These are phyloP conservation scores for Rugosomyces carneus DNA, from an alignment of 1,284 basidiomycete genomes.

Conservation along the genomic window DNA sequence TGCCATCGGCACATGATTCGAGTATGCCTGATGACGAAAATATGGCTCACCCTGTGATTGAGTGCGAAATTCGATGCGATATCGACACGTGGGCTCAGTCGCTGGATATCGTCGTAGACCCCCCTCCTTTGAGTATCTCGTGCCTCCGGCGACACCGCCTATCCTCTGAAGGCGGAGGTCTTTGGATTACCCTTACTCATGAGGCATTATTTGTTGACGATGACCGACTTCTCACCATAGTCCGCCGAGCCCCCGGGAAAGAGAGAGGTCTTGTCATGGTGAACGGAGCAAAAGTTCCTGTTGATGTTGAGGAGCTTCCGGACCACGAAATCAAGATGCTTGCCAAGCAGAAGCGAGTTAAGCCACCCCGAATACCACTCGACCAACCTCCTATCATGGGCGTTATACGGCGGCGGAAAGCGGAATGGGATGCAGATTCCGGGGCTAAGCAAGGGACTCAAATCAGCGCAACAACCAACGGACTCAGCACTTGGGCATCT, in stretches of 20 bases:
- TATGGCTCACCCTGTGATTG: conserved; percentile 51
- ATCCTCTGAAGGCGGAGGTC: conserved; percentile 82
- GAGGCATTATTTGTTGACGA: conserved; percentile 73
- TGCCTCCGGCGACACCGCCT: conserved; percentile 86
- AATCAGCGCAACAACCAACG: conserved; percentile 12
- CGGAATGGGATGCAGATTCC: conserved; percentile 55
- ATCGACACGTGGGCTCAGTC: conserved; percentile 86
- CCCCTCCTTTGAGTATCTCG: conserved; percentile 82
- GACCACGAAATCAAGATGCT: conserved; percentile 86
- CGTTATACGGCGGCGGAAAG: conserved; percentile 60
- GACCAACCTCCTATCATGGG: conserved; percentile 85
- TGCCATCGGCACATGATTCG: conserved; percentile 16
- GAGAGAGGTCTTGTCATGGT: conserved; percentile 82
- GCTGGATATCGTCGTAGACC: conserved; percentile 90
- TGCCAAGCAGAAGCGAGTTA: conserved; percentile 80
- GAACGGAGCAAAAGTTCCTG: conserved; percentile 81
- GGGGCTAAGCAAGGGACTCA: conserved; percentile 21
- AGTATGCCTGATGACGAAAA: conserved; percentile 9
- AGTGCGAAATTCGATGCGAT: conserved; percentile 94
- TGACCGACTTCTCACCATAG: conserved; percentile 68
- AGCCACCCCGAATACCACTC: conserved; percentile 82
- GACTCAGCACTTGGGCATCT: conserved; percentile 35
- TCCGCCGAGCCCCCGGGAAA: conserved; percentile 70
- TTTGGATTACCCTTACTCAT: conserved; percentile 96
- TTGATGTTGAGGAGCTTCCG: conserved; percentile 89